Percentiles rank a stretch among this genome's conserved stretches.
Conservation (phyloP, 2,329 filamentous ascomycete species). For the Coniochaeta sp. region DNA sequence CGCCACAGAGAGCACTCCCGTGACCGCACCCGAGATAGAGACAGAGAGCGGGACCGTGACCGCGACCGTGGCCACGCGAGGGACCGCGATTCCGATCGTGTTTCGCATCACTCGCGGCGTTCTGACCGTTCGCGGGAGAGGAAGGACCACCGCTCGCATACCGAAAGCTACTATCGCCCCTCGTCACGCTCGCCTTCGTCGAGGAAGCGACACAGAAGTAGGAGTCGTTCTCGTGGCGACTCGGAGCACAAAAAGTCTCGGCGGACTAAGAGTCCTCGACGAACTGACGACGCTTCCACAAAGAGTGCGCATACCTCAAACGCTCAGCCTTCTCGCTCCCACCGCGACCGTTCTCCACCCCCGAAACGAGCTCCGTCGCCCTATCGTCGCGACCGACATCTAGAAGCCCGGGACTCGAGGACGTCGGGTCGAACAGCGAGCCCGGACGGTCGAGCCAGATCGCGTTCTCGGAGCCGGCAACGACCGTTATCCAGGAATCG, state of each 20-base stretch:
- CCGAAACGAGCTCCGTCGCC: constrained; percentile 16
- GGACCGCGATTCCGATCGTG: constrained; percentile 6
- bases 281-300: constrained; percentile 9
- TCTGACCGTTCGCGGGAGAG: constrained; percentile 10
- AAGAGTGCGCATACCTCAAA: constrained; percentile 8
- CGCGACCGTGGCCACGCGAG: constrained; percentile 22
- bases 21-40: not conserved
- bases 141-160: constrained; percentile 5
- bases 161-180: constrained; percentile 8
- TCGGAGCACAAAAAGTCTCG: constrained; percentile 16
- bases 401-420: constrained; percentile 12
- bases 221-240: constrained; percentile 11
- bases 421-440: constrained; percentile 14
- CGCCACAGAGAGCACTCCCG: constrained; percentile 11
- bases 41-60: constrained; percentile 26
- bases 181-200: constrained; percentile 17
- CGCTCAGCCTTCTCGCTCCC: not conserved
- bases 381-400: constrained; percentile 15
- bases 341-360: constrained; percentile 9
- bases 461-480: constrained; percentile 16
- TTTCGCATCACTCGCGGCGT: not conserved
- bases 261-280: constrained; percentile 12
- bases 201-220: constrained; percentile 21
- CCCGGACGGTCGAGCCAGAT: constrained; percentile 16
- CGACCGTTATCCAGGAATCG: constrained; percentile 5